Evolutionary conservation across 1,139 yeast genomes (phyloP), one percentile per base, ranked within the genome.

Genomic region (Candida neerlandica): DNA sequence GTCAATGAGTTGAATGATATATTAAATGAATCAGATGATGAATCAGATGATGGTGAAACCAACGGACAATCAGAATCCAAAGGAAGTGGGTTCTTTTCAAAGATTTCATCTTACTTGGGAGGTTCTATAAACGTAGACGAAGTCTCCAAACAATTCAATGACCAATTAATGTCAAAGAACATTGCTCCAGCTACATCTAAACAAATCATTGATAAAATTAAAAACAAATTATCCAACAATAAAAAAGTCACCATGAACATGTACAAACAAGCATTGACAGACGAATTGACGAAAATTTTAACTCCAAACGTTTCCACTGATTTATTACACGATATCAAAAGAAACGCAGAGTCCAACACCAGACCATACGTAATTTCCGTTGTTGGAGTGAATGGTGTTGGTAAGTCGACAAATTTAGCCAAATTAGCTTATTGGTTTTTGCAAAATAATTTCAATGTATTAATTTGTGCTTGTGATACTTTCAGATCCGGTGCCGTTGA

Each of bases 401-500:
- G 99, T 26, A 94, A 95, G 67, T 92, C 97, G 0, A 95, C 99
- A 3, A 95, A 91, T 62, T 75, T 94, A 53, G 96, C 98, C 37
- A 94, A 92, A 68, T 73, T 94, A 50, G 99, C 97, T 1, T 95
- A 89, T 64, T 94, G 99, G 99, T 77, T 94, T 47, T 70, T 94
- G 51, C 97, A 92, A 64, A 94, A 94, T 66, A 85, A 92, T 64
- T 79, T 89, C 64, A 85, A 83, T 58, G 96, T 94, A 1, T 77
- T 94, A 50, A 88, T 94, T 58, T 96, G 96, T 41, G 99, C 99
- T 0, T 94, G 99, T 70, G 99, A 94, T 71, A 95, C 99, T 0
- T 94, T 94, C 72, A 80, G 99, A 69, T 90, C 97, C 0, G 99
- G 99, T 45, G 99, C 99, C 0, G 98, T 94, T 14, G 99, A 94